Conservation (phyloP, 208 protist genomes). For the Blastocrithidia nonstop region DNA sequence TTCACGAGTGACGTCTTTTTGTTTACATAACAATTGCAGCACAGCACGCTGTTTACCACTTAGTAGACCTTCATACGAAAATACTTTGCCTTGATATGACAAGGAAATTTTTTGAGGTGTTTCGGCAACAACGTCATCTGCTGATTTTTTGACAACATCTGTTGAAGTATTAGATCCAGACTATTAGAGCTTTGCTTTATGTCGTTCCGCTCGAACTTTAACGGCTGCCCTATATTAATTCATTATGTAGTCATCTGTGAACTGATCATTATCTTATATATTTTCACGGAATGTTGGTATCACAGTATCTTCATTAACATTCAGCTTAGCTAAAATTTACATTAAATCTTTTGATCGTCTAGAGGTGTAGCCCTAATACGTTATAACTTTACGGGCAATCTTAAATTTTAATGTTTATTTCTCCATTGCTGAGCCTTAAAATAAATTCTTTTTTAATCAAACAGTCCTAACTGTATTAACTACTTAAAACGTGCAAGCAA, state of each 20-base stretch:
- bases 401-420: constrained; percentile 62
- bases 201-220: constrained; percentile 26
- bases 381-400: constrained; percentile 34
- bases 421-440: constrained; percentile 15
- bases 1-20: constrained; percentile 24
- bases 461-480: no score
- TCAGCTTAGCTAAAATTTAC: constrained; percentile 65
- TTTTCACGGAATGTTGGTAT: constrained; percentile 52
- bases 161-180: not conserved
- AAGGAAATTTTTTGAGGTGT: constrained; percentile 40
- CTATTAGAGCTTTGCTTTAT: constrained; percentile 11
- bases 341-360: constrained; percentile 55
- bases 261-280: constrained; percentile 25
- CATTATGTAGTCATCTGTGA: constrained; percentile 35
- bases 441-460: no score
- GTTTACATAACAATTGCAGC: constrained; percentile 54
- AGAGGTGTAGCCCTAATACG: constrained; percentile 54
- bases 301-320: constrained; percentile 18
- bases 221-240: constrained; percentile 21
- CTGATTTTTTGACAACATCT: not conserved
- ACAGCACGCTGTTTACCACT: constrained; percentile 45
- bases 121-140: not conserved
- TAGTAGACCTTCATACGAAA: constrained; percentile 60
- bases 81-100: constrained; percentile 39
- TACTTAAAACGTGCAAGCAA: no score